Base-by-base conservation (phyloP, 176 grass and related monocot species). In the Lolium perenne region DNA sequence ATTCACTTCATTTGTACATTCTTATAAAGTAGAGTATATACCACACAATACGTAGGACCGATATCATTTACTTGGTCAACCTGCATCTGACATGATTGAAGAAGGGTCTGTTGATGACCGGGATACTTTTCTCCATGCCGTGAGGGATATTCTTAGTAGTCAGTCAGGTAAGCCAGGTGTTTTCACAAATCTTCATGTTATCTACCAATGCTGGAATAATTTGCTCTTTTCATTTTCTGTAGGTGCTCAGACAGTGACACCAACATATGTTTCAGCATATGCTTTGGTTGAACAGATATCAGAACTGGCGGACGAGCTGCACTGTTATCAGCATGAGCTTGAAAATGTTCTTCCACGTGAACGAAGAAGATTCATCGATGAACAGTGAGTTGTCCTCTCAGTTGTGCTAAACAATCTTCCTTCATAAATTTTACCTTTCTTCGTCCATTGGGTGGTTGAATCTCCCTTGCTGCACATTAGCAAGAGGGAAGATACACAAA, bases 31-130 rank as follows among this genome's bases (percentile, higher is more conserved):
- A 82, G 47, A 66, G 38, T 68, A 41, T 75, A 1, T 65, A 87
- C 23, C 49, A 3, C 70, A 81, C 86, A 55, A 83, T 70, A 40
- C 81, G 61, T 74, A 95, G 96, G 96, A 87, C 48, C 84, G 72
- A 41, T 95, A 91, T 66, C 86, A 94, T 55, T 87, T 83, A 80
- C 88, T 98, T 83, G 72, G 88, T 89, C 91, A 92, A 94, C 84
- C 84, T 47, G 82, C 84, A 47, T 92, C 85, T 40, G 88, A 89
- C 80, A 81, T 90, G 51, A 87, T 91, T 91, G 93, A 95, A 83
- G 91, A 95, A 89, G 96, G 96, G 43, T 87, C 91, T 82, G 82
- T 98, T 85, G 91, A 98, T 84, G 96, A 98, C 35, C 82, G 86
- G 25, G 96, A 95, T 90, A 91, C 84, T 49, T 92, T 92, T 80